These are phyloP conservation scores for Trichosporon coremiiforme DNA, from an alignment of 1,284 basidiomycete genomes.

Conservation along the genomic window DNA sequence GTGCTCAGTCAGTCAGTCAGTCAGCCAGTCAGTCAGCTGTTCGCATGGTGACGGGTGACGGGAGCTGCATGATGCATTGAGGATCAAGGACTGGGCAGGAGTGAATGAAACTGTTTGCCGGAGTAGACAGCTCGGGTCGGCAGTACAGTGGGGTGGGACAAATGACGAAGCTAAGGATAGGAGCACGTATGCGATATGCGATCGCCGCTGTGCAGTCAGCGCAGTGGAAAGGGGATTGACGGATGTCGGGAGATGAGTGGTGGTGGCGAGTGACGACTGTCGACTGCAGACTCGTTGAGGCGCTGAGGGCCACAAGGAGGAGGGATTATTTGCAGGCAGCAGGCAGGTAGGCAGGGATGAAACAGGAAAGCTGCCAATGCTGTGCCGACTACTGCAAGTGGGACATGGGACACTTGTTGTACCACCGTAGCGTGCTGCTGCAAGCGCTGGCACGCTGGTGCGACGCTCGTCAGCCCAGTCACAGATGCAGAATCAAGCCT, in stretches of 20 bases:
- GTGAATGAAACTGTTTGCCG: conserved; percentile 1
- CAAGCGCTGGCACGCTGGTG: not conserved
- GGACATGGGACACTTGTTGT: too few species aligned
- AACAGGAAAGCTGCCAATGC: conserved; percentile 3
- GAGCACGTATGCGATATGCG: conserved; percentile 8
- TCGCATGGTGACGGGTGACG: not conserved
- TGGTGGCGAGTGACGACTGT: conserved; percentile 11
- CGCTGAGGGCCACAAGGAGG: not conserved
- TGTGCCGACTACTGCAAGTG: not conserved
- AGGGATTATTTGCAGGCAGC: not conserved
- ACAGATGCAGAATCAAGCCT: not conserved
- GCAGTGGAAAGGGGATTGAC: too few species aligned
- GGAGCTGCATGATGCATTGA: not conserved
- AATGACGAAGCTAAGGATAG: conserved; percentile 1
- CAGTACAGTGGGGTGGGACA: not conserved
- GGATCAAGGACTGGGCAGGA: too few species aligned
- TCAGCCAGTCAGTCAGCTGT: too few species aligned
- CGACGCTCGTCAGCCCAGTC: not conserved
- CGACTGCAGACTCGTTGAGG: not conserved
- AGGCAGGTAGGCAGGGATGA: not conserved
- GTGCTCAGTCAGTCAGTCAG: too few species aligned
- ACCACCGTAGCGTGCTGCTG: too few species aligned
- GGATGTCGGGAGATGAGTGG: not conserved
- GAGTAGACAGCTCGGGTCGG: not conserved
- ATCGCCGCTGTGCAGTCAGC: not conserved